Evolutionary conservation across 306 rosid genomes (phyloP), one percentile per base, ranked within the genome.

Genomic region (Cucumis melo): DNA sequence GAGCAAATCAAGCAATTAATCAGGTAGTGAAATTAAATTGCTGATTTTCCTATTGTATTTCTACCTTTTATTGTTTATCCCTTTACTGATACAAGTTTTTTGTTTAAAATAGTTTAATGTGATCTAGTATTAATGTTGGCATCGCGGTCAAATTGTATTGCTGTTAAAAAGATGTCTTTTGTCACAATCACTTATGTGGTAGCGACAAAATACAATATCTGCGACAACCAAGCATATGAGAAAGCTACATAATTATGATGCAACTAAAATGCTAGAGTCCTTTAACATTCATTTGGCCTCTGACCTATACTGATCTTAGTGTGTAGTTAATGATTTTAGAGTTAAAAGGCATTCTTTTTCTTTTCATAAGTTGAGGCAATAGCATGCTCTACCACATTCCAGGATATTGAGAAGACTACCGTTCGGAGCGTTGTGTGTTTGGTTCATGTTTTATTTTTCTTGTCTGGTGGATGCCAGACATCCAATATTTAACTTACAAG

Each of bases 1-100:
- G 98, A 78, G 96, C 96, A 79, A 93, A 93, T 85, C 98, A 93
- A 80, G 81, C 97, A 54, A 90, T 93, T 75, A 85, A 91, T 89
- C 98, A 93, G 96, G 98, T 91, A 72, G 15, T 24, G 29, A 53
- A 32, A 39, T 15, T 29, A 54, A 75, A 21, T 63, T 21, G 76
- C 74, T 48, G 20, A 51, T 57, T n/a, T 59, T 0, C 55, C 64
- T 71, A 58, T 44, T 57, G 51, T 80, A 54, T 75, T 51, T 64
- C 34, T 55, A 34, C 46, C 51, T 75, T 39, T 34, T 58, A 46
- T 48, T 57, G 78, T 79, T 77, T 75, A 44, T 72, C 76, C 82
- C 38, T 24, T 32, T 15, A 42, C 67, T 21, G 53, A 11, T 66
- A 66, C 7, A 20, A 66, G 53, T 66, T 34, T n/a, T 66, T 38